Evolutionary conservation across 139 green algal genomes (phyloP).

Genomic region (Volvox reticuliferus): DNA sequence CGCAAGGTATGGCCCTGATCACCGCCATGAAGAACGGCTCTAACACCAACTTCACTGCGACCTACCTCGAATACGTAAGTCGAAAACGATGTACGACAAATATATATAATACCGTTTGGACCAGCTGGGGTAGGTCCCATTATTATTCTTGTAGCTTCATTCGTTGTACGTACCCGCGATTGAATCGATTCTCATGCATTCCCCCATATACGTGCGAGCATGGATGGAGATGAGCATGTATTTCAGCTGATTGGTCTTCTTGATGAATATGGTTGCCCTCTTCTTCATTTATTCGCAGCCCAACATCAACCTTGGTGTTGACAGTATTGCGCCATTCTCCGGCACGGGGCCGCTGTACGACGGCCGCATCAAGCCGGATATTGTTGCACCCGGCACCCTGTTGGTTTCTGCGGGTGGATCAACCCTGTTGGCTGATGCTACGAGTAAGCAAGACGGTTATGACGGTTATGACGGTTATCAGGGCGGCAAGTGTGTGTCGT

Average conservation of each 20-base stretch:
- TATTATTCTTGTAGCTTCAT: no score
- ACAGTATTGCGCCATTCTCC: constrained; percentile 68
- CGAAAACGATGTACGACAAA: no score
- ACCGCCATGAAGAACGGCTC: neutral
- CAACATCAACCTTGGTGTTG: constrained; percentile 15
- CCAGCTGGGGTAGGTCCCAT: no score
- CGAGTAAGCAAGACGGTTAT: neutral
- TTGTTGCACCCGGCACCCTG: constrained; percentile 76
- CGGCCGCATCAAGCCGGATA: constrained; percentile 85
- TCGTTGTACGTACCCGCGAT: no score
- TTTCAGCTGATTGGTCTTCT: no score
- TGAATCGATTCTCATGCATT: no score
- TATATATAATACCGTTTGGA: no score
- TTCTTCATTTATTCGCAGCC: neutral
- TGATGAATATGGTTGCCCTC: no score
- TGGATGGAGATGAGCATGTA: no score
- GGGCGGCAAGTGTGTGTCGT: no score
- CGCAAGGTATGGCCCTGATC: neutral
- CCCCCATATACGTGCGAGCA: no score
- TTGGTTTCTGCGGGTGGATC: neutral
- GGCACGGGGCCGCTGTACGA: constrained; percentile 77
- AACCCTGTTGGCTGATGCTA: neutral
- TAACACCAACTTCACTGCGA: neutral
- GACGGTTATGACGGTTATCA: no score
- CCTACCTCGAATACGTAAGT: constrained; percentile 48